These are phyloP conservation scores for Coccomyxa sp. DNA, from an alignment of 139 green algal species.

Conservation along the genomic window DNA sequence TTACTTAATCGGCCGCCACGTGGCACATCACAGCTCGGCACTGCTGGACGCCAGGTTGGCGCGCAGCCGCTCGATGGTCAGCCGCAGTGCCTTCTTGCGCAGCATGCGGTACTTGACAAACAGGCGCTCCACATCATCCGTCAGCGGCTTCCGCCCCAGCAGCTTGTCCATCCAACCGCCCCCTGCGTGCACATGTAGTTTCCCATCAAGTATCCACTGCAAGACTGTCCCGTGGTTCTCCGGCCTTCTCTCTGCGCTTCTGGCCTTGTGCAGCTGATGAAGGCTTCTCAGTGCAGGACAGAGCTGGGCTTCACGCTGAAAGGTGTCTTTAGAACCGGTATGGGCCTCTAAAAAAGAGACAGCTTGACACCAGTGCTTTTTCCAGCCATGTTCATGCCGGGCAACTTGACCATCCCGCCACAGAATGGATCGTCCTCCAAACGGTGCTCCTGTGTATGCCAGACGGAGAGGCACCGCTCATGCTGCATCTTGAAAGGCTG, in stretches of 20 bases:
- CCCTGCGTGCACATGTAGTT: not conserved
- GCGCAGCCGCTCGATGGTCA: not conserved
- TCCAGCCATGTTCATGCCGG: no score
- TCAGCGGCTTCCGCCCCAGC: not conserved
- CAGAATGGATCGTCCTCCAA: not conserved
- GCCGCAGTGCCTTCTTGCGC: not conserved
- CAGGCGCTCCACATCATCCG: not conserved
- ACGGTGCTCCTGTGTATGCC: not conserved
- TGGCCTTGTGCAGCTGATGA: not conserved
- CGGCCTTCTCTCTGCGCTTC: not conserved
- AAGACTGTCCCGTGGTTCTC: not conserved
- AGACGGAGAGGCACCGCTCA: not conserved
- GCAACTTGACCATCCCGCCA: no score
- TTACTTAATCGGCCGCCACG: no score
- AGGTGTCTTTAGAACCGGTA: not conserved
- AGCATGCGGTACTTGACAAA: not conserved
- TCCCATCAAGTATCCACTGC: not conserved
- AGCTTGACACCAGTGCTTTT: no score
- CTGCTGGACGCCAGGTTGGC: no score
- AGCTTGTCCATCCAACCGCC: not conserved
- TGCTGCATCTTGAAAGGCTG: not conserved
- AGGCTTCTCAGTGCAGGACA: not conserved
- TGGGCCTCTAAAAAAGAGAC: no score
- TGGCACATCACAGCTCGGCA: no score
- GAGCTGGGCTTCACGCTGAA: not conserved